Conservation (phyloP, 2,329 filamentous ascomycete species). For the Thermomyces lanuginosus region DNA sequence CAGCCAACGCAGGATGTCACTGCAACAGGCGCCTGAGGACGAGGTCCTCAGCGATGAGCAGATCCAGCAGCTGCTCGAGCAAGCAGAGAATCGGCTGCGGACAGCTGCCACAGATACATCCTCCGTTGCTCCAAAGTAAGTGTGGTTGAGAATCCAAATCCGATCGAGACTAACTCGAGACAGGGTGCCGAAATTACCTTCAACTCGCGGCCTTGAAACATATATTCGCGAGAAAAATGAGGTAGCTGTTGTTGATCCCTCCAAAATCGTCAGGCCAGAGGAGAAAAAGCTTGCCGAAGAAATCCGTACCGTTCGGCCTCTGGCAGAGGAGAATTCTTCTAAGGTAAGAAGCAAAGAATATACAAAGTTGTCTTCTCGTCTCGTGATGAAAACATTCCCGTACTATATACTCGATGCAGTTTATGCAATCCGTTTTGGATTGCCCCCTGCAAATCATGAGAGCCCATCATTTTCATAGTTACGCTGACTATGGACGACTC, state of each 20-base stretch:
- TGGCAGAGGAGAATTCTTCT: too few species aligned
- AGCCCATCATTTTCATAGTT: slow-evolving; percentile 52
- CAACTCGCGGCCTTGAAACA: slow-evolving; percentile 32
- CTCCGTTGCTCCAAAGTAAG: too few species aligned
- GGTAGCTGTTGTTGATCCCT: slow-evolving; percentile 37
- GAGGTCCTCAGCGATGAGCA: slow-evolving; percentile 44
- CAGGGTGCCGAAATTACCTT: slow-evolving; percentile 37
- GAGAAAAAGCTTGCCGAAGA: slow-evolving; percentile 32
- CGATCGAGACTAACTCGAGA: too few species aligned
- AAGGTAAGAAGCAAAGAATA: slow-evolving; percentile 9
- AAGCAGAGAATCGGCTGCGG: slow-evolving; percentile 44
- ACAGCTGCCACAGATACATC: too few species aligned
- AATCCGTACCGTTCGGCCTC: slow-evolving; percentile 37
- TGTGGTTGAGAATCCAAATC: too few species aligned
- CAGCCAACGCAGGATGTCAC: too few species aligned
- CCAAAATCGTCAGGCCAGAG: slow-evolving; percentile 35
- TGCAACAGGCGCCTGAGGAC: slow-evolving; percentile 4
- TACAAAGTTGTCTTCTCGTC: slow-evolving; percentile 6
- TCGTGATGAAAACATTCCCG: slow-evolving; percentile 63
- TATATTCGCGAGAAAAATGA: slow-evolving; percentile 39
- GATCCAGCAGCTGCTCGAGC: slow-evolving; percentile 45
- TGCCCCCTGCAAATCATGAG: slow-evolving; percentile 57
- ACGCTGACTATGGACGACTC: slow-evolving; percentile 38
- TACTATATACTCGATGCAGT: slow-evolving; percentile 53
- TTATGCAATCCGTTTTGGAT: slow-evolving; percentile 60